Percentiles rank a stretch among this genome's conserved stretches.
Conservation (phyloP, 805 yeast genomes). For the Ogataea naganishii region DNA sequence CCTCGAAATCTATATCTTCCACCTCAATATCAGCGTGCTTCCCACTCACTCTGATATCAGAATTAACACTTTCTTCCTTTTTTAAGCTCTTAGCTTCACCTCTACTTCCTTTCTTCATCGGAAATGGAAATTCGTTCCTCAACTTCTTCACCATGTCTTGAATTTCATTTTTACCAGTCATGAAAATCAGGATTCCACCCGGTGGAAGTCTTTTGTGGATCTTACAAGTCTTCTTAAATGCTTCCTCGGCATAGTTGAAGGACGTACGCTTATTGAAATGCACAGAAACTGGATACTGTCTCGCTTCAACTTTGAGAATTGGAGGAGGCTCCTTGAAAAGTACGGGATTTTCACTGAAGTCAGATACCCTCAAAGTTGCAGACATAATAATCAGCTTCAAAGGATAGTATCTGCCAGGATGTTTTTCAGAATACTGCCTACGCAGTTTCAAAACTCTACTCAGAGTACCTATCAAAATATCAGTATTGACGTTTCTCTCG, state of each 20-base stretch:
- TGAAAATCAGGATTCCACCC: slow-evolving; percentile 85
- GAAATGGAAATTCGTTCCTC: slow-evolving; percentile 58
- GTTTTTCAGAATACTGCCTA: slow-evolving; percentile 36
- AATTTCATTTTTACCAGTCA: slow-evolving; percentile 95
- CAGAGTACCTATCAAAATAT: slow-evolving; percentile 88
- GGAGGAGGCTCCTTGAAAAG: slow-evolving; percentile 78
- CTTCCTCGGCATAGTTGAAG: slow-evolving; percentile 76
- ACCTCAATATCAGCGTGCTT: slow-evolving; percentile 68
- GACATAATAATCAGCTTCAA: slow-evolving; percentile 90
- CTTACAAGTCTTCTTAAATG: slow-evolving; percentile 74
- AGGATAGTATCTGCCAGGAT: slow-evolving; percentile 44
- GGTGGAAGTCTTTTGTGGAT: slow-evolving; percentile 83
- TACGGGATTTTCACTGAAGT: slow-evolving; percentile 73
- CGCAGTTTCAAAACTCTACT: slow-evolving; percentile 79
- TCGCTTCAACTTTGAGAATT: slow-evolving; percentile 77
- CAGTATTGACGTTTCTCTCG: slow-evolving; percentile 93
- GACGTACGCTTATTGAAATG: slow-evolving; percentile 83
- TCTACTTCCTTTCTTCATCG: slow-evolving; percentile 19
- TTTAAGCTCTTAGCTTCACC: slow-evolving; percentile 3
- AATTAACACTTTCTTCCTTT: slow-evolving; percentile 23
- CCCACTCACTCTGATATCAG: slow-evolving; percentile 42
- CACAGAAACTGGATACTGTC: slow-evolving; percentile 88
- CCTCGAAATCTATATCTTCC: slow-evolving; percentile 73
- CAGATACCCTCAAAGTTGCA: slow-evolving; percentile 90
- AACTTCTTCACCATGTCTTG: slow-evolving; percentile 62